Evolutionary conservation across 768 basidiomycete species (phyloP).

Genomic region (Amanita thiersii): DNA sequence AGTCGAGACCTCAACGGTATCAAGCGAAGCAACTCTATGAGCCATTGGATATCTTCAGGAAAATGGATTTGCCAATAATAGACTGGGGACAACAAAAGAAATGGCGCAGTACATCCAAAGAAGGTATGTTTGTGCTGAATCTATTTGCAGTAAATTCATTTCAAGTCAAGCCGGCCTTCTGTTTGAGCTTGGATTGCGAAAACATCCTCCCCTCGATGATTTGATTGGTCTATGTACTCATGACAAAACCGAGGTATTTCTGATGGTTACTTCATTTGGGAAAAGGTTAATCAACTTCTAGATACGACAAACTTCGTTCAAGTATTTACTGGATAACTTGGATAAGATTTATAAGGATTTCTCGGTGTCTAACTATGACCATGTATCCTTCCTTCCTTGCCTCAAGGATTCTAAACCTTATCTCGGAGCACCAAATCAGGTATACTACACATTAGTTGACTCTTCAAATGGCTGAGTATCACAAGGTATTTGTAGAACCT

Average conservation of each 20-base stretch:
- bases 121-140: conserved; percentile 46
- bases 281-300: conserved; percentile 10
- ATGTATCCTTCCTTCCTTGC: conserved; percentile 77
- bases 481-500: conserved; percentile 60
- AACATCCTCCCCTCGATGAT: conserved; percentile 57
- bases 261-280: background rate
- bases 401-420: conserved; percentile 39
- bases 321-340: conserved; percentile 77
- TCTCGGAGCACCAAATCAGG: conserved; percentile 60
- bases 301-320: conserved; percentile 55
- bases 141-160: conserved; percentile 2
- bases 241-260: conserved; percentile 29
- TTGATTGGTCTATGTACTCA: conserved; percentile 66
- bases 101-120: conserved; percentile 79
- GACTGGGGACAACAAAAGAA: conserved; percentile 78
- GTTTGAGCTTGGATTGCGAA: conserved; percentile 59
- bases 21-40: conserved; percentile 80
- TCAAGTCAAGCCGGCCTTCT: conserved; percentile 63
- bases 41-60: conserved; percentile 63
- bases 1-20: conserved; percentile 36
- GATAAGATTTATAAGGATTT: conserved; percentile 52
- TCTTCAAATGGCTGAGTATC: background rate
- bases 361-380: conserved; percentile 41
- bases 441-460: conserved; percentile 18
- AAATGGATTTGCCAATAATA: conserved; percentile 71